Evolutionary conservation across 2,329 filamentous ascomycete species (phyloP), one percentile per base, ranked within the genome.

Genomic region (Curvularia eragrostidis): DNA sequence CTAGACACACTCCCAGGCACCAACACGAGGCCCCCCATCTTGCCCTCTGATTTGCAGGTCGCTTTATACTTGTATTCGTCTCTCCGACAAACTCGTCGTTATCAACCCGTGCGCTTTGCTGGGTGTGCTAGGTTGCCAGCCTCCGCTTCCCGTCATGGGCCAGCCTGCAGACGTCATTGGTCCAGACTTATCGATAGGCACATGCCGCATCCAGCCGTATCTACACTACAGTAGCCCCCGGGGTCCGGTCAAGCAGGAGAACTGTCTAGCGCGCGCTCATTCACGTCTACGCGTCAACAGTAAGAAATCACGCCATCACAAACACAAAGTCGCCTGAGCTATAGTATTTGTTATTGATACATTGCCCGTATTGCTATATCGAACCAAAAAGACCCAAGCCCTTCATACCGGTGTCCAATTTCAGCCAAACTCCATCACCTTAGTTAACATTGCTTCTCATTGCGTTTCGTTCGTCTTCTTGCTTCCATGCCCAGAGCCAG

Each of bases 391-490:
- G 54, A 48, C 51, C 41, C 49, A 52, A 61, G 30, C 47, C 52
- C 59, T 62, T 61, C 60, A 51, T 58, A 54, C 54, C 56, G 44
- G 61, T 51, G 49, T 62, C 55, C 63, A 70, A 64, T 68, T 59
- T 69, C 62, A 66, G 48, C 65, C 69, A 52, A 62, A 64, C 52
- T 55, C 48, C 58, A 42, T 48, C 49, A 57, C 47, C n/a, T 15
- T 28, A 21, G 23, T 32, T 42, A 46, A 49, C 39, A 42, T 58
- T 47, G 47, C 49, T 59, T 49, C 51, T 53, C 49, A 38, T 24
- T 28, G 24, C 52, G 39, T 49, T 15, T 44, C 18, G 23, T 48
- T 49, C 52, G 51, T 58, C 26, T 30, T 43, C 43, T 32, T 15
- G 28, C 44, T 32, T 15, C 21, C 28, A 50, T 47, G 6, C 44